Percentiles rank a stretch among this genome's conserved stretches.
phyloP scores from a whole-genome alignment of 2,329 filamentous ascomycete species.

The Myriangium duriaei region DNA sequence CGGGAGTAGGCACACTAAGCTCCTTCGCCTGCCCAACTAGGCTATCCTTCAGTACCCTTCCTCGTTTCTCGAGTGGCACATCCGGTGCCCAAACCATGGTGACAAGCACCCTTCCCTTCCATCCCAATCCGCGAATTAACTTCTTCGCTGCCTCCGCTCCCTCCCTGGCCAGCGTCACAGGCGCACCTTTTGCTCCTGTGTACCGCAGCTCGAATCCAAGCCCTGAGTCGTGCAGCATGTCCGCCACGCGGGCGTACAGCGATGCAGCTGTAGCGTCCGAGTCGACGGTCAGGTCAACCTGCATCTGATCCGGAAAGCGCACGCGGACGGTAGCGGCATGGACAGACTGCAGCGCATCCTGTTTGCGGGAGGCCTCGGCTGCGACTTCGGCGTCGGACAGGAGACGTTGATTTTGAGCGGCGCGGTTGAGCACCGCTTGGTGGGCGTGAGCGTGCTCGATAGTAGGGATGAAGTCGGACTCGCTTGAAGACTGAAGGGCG shows the following conservation, averaged over 20 bases:
- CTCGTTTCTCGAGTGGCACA: constrained; percentile 44
- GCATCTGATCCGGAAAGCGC: constrained; percentile 76
- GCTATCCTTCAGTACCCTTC: constrained; percentile 47
- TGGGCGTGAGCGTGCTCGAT: constrained; percentile 64
- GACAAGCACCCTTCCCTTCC: constrained; percentile 59
- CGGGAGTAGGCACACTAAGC: constrained; percentile 49
- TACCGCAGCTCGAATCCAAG: constrained; percentile 63
- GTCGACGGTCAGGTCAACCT: constrained; percentile 59
- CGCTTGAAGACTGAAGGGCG: constrained; percentile 50
- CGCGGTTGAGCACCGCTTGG: constrained; percentile 52
- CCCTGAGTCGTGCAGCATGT: constrained; percentile 49
- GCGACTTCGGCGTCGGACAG: constrained; percentile 72
- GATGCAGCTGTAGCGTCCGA: constrained; percentile 55
- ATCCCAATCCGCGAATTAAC: constrained; percentile 61
- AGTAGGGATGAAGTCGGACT: constrained; percentile 64
- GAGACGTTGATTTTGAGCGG: constrained; percentile 60
- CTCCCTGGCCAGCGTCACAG: constrained; percentile 29
- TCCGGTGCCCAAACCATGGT: constrained; percentile 62
- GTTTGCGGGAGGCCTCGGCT: constrained; percentile 52
- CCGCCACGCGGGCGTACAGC: constrained; percentile 62
- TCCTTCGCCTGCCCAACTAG: constrained; percentile 50
- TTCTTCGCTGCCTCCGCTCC: constrained; percentile 33
- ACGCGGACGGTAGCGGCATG: constrained; percentile 63
- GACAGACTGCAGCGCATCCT: constrained; percentile 52
- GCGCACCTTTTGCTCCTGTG: constrained; percentile 40